A percentile compares a stretch with the other conserved stretches of the same genome.
phyloP scores from a whole-genome alignment of 2,329 filamentous ascomycete genomes.

The Dothistroma pini region DNA sequence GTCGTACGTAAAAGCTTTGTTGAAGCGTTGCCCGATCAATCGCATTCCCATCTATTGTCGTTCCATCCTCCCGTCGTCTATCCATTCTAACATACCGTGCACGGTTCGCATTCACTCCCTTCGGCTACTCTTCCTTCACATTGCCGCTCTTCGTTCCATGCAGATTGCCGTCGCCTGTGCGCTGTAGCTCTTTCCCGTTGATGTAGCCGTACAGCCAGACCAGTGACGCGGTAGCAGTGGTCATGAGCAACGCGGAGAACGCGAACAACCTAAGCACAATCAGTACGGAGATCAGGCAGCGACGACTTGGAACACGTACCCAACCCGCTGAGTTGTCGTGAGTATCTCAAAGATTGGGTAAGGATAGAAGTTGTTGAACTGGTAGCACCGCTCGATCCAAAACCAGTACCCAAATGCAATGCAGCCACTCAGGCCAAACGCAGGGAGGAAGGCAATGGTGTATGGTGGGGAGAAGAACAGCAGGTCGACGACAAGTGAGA shows the following conservation, averaged over 20 bases:
- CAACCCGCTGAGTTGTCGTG: conserved; percentile 60
- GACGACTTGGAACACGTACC: conserved; percentile 30
- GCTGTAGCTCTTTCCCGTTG: conserved; percentile 50
- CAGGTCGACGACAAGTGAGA: conserved; percentile 62
- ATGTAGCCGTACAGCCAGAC: conserved; percentile 66
- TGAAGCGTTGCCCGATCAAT: neutral
- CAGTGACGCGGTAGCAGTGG: conserved; percentile 62
- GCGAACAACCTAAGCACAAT: conserved; percentile 41
- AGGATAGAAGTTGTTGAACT: conserved; percentile 69
- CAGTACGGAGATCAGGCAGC: neutral
- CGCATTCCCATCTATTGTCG: too few relatives aligned
- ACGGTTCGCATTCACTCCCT: neutral
- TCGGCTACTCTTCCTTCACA: conserved; percentile 29
- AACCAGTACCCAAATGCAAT: conserved; percentile 69
- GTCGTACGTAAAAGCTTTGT: neutral
- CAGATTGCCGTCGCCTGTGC: conserved; percentile 9
- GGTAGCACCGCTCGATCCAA: conserved; percentile 71
- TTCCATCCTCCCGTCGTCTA: neutral
- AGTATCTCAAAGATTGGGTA: conserved; percentile 79
- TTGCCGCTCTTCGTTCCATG: conserved; percentile 24
- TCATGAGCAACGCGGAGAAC: conserved; percentile 61
- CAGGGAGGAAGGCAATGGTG: conserved; percentile 59
- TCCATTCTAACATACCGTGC: neutral
- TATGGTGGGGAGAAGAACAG: conserved; percentile 69
- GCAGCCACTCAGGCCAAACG: conserved; percentile 55